phyloP scores from a whole-genome alignment of 495 filamentous ascomycete genomes.

The Amniculicola lignicola region DNA sequence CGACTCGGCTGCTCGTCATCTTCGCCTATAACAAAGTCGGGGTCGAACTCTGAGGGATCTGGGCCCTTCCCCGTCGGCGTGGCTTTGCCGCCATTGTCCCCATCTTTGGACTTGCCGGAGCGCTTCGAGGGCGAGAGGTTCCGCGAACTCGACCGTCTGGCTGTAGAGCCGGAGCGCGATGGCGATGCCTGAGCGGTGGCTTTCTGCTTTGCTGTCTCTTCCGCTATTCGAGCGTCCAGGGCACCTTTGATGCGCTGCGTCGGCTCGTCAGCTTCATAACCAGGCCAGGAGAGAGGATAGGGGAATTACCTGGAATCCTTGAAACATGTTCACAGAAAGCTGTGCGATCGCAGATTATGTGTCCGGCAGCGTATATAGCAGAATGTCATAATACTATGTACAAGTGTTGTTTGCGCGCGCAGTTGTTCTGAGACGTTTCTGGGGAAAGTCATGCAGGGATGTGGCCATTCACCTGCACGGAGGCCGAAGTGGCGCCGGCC shows the following conservation, averaged over 20 bases:
- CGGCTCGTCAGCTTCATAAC: slow-evolving; percentile 10
- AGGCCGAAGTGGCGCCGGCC: neutral
- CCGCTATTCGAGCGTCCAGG: slow-evolving; percentile 79
- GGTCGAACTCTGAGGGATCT: slow-evolving; percentile 81
- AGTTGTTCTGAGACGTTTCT: slow-evolving; percentile 17
- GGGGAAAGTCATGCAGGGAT: neutral
- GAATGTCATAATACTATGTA: neutral
- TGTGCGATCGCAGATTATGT: slow-evolving; percentile 1
- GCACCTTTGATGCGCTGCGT: slow-evolving; percentile 76
- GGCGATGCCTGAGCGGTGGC: slow-evolving; percentile 49
- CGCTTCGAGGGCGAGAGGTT: slow-evolving; percentile 55
- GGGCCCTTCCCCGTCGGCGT: slow-evolving; percentile 53
- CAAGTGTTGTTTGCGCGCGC: neutral
- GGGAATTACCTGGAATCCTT: slow-evolving; percentile 27
- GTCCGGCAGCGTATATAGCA: neutral
- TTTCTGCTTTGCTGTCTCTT: slow-evolving; percentile 79
- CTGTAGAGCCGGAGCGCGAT: slow-evolving; percentile 47
- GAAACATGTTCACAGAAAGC: slow-evolving; percentile 26
- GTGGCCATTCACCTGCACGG: neutral
- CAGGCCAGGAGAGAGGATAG: neutral
- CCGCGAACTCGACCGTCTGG: slow-evolving; percentile 50
- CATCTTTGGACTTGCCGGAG: slow-evolving; percentile 45
- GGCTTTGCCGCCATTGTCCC: slow-evolving; percentile 51
- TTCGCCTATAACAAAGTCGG: slow-evolving; percentile 76
- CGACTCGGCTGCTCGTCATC: slow-evolving; percentile 59